A percentile compares a stretch with the other conserved stretches of the same genome.
These are phyloP conservation scores for Polygonum aviculare DNA, from an alignment of 148 eudicot genomes.

Conservation along the genomic window DNA sequence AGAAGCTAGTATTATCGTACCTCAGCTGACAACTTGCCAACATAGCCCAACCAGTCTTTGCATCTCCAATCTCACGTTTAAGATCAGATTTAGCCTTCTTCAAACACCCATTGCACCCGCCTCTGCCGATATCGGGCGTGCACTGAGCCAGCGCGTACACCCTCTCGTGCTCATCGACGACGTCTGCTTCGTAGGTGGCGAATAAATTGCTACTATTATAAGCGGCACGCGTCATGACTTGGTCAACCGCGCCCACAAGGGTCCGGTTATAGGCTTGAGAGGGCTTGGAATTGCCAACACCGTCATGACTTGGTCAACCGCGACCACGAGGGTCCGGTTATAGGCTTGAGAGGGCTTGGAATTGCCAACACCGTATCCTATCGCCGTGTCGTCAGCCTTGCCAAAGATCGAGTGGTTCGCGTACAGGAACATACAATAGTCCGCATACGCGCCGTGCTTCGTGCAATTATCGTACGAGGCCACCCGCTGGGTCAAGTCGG, in stretches of 20 bases:
- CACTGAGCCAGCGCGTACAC: slow-evolving; percentile 26
- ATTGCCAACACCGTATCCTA: background rate
- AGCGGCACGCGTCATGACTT: background rate
- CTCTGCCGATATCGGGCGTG: slow-evolving; percentile 22
- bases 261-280: too few relatives aligned
- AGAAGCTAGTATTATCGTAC: too few relatives aligned
- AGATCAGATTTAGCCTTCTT: background rate
- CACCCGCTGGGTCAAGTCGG: background rate
- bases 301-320: background rate
- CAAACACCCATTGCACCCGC: slow-evolving; percentile 21
- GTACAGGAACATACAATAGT: background rate
- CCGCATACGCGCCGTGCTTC: background rate
- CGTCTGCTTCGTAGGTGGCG: background rate
- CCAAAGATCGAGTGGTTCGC: background rate
- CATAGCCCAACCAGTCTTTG: background rate
- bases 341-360: background rate
- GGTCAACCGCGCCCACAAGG: too few relatives aligned
- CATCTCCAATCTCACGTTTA: too few relatives aligned
- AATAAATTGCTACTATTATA: background rate
- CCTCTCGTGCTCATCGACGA: background rate
- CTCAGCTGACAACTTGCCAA: too few relatives aligned
- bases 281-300: too few relatives aligned
- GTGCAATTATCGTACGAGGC: slow-evolving; percentile 13
- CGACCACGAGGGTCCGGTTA: background rate
- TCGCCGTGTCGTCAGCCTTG: background rate